A percentile compares a stretch with the other conserved stretches of the same genome.
phyloP scores from a whole-genome alignment of 352 stramenopile genomes.

The Saprolegnia parasitica region DNA sequence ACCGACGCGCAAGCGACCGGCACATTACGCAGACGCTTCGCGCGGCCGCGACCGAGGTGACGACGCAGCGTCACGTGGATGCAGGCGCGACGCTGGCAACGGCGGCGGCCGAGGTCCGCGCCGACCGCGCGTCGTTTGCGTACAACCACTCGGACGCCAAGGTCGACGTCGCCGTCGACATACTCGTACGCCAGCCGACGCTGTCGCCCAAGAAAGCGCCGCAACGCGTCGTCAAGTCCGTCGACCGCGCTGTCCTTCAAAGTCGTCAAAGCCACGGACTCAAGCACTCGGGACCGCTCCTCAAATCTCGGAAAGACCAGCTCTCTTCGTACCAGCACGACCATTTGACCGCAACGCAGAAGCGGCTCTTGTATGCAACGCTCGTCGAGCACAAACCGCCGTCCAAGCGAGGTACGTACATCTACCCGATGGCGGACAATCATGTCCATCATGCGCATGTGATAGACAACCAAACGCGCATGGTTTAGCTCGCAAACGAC shows the following conservation, averaged over 20 bases:
- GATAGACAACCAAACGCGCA: conserved; percentile 29
- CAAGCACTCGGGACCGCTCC: conserved; percentile 31
- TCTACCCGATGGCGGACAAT: no score
- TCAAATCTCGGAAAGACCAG: conserved; percentile 47
- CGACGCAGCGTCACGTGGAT: conserved; percentile 12
- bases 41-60: conserved; percentile 39
- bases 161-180: conserved; percentile 31
- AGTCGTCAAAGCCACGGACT: conserved; percentile 33
- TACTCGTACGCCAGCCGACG: conserved; percentile 23
- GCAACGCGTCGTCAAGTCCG: conserved; percentile 18
- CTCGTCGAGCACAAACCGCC: conserved; percentile 34
- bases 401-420: neutral
- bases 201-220: conserved; percentile 11
- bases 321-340: conserved; percentile 57
- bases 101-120: conserved; percentile 31
- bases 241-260: conserved; percentile 41
- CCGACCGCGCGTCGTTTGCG: conserved; percentile 45
- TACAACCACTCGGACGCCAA: conserved; percentile 35
- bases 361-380: conserved; percentile 56
- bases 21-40: conserved; percentile 37
- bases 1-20: neutral
- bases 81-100: neutral
- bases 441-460: no score
- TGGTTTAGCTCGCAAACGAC: conserved; percentile 27
- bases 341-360: conserved; percentile 54